Conservation (phyloP, 768 basidiomycete genomes). For the Hortiboletus campestris region DNA sequence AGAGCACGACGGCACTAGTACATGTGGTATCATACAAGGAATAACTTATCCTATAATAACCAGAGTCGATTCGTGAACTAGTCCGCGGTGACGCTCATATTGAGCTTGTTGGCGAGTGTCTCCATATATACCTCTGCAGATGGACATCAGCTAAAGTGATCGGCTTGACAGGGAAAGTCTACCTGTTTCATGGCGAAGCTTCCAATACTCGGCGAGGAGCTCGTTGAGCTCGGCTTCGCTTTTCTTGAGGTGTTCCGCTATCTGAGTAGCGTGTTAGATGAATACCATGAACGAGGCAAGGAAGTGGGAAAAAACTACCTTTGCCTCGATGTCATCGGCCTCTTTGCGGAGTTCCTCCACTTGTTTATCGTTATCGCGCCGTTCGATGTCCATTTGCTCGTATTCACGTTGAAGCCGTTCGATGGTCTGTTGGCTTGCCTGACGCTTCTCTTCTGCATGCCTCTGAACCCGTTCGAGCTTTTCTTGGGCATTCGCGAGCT, state of each 20-base stretch:
- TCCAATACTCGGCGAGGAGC: constrained; percentile 82
- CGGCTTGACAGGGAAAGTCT: constrained; percentile 2
- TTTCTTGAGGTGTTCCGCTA: constrained; percentile 68
- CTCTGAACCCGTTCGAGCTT: constrained; percentile 78
- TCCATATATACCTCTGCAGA: constrained; percentile 80
- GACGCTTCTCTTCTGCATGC: constrained; percentile 77
- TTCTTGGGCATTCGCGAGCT: constrained; percentile 76
- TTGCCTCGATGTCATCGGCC: constrained; percentile 63
- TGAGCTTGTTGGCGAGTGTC: constrained; percentile 77
- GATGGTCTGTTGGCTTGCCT: constrained; percentile 69
- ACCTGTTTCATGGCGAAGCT: constrained; percentile 76
- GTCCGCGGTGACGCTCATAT: constrained; percentile 45
- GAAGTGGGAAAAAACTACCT: constrained; percentile 39
- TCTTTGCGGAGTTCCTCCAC: constrained; percentile 74
- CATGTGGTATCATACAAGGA: constrained; percentile 16
- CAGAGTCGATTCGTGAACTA: not conserved
- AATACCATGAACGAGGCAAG: not conserved
- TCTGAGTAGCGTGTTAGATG: constrained; percentile 43
- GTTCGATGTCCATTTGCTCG: constrained; percentile 71
- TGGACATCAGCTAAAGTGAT: constrained; percentile 1
- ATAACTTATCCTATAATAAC: constrained; percentile 14
- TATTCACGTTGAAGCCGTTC: constrained; percentile 77
- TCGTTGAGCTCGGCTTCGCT: constrained; percentile 81
- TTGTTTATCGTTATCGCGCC: constrained; percentile 75
- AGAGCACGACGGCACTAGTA: constrained; percentile 3